Percentiles rank a stretch among this genome's conserved stretches.
These are phyloP conservation scores for Lanmaoa pseudosensibilis DNA, from an alignment of 768 basidiomycete species.

Conservation along the genomic window DNA sequence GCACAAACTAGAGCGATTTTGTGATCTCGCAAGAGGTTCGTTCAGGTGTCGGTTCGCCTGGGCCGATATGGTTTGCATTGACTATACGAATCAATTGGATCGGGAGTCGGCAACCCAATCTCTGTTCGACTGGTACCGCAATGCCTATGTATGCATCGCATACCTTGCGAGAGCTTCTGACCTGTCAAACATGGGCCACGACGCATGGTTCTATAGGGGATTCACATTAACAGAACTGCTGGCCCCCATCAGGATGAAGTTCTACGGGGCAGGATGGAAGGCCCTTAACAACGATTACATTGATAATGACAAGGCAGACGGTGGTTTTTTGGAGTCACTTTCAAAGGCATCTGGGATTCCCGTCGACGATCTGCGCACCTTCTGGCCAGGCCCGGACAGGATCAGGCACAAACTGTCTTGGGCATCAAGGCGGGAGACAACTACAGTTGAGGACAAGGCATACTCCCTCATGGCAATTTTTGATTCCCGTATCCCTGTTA, in stretches of 20 bases:
- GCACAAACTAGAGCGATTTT: conserved; percentile 16
- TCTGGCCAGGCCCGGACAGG: too few relatives aligned
- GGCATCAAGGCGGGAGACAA: too few relatives aligned
- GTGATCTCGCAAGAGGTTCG: conserved; percentile 2
- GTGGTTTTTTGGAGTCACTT: too few relatives aligned
- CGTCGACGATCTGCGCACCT: too few relatives aligned
- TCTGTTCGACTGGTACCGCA: conserved; percentile 21
- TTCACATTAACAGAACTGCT: conserved; percentile 20
- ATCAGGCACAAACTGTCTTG: too few relatives aligned
- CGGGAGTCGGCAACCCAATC: not conserved
- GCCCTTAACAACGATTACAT: conserved; percentile 13
- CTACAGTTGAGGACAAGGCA: conserved; percentile 14
- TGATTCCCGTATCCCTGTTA: conserved; percentile 9
- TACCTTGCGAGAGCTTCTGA: conserved; percentile 8
- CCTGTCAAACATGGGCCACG: conserved; percentile 4
- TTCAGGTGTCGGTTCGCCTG: conserved; percentile 24
- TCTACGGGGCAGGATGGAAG: conserved; percentile 21
- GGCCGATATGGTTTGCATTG: conserved; percentile 18
- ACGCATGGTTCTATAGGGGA: conserved; percentile 19
- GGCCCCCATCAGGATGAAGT: conserved; percentile 21
- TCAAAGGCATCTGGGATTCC: too few relatives aligned
- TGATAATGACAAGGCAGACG: conserved; percentile 29
- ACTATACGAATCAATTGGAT: not conserved
- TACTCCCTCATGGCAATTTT: conserved; percentile 23
- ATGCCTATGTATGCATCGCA: conserved; percentile 21